These are phyloP conservation scores for Umbelopsis sp. DNA, from an alignment of 192 early-diverging fungal genomes.

Conservation along the genomic window DNA sequence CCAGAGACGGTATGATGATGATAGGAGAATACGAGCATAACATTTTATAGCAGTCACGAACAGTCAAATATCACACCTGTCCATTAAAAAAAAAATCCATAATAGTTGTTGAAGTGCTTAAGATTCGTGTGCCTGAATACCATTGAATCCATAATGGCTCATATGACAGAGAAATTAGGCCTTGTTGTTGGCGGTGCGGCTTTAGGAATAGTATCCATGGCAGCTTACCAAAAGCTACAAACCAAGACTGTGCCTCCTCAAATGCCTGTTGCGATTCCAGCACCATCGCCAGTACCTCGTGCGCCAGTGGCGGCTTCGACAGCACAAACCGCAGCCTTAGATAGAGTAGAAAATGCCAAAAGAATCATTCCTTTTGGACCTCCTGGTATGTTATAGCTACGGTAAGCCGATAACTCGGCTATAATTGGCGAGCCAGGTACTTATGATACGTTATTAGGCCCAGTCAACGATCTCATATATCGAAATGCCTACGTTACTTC, in stretches of 20 bases:
- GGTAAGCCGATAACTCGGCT: neutral
- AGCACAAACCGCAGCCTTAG: conserved; percentile 2
- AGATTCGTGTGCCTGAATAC: no score
- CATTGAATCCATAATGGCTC: neutral
- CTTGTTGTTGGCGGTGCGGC: conserved; percentile 44
- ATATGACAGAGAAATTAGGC: conserved; percentile 6
- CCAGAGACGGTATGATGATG: neutral
- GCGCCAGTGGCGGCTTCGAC: neutral
- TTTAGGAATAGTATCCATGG: conserved; percentile 38
- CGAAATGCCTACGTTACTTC: conserved; percentile 73
- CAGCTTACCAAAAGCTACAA: conserved; percentile 38
- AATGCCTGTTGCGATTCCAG: neutral
- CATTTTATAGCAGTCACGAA: neutral
- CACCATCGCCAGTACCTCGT: conserved; percentile 3
- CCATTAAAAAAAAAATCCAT: neutral
- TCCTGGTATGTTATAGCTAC: conserved; percentile 31
- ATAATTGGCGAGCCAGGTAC: neutral
- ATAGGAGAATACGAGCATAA: neutral
- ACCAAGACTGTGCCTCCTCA: conserved; percentile 13
- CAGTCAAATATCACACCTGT: neutral
- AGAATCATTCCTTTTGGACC: conserved; percentile 41
- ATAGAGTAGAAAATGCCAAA: conserved; percentile 33
- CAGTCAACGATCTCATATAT: conserved; percentile 72
- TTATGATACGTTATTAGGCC: conserved; percentile 47
- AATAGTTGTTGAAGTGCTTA: no score